Evolutionary conservation across 2,329 filamentous ascomycete genomes (phyloP).

Genomic region (Karstenula rhodostoma): DNA sequence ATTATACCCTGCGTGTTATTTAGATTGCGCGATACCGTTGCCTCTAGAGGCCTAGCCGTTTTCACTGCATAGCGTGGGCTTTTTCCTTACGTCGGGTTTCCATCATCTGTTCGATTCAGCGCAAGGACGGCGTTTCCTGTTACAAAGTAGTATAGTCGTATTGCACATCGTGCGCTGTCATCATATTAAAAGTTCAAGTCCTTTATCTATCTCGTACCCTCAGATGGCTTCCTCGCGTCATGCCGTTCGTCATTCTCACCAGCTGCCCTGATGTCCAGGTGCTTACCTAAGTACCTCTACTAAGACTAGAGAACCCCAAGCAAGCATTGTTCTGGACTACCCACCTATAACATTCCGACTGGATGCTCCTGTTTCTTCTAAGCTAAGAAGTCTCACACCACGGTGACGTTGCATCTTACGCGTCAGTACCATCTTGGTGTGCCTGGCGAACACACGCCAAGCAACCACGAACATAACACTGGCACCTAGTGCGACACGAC

Average conservation of each 20-base stretch:
- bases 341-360: too few species aligned
- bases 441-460: not conserved
- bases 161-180: not conserved
- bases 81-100: not conserved
- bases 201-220: not conserved
- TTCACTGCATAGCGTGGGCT: not conserved
- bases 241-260: not conserved
- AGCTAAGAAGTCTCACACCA: not conserved
- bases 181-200: conserved; percentile 2
- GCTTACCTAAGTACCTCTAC: too few species aligned
- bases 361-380: too few species aligned
- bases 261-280: too few species aligned
- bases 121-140: not conserved
- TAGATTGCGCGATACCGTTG: not conserved
- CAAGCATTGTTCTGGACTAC: too few species aligned
- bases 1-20: not conserved
- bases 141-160: not conserved
- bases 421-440: not conserved
- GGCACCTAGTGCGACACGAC: not conserved
- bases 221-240: too few species aligned
- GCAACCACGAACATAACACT: not conserved
- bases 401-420: conserved; percentile 2
- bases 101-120: not conserved
- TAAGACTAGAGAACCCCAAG: too few species aligned
- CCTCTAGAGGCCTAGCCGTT: not conserved